Percentiles rank a stretch among this genome's conserved stretches.
phyloP scores from a whole-genome alignment of 768 basidiomycete genomes.

The Mycena galopus region DNA sequence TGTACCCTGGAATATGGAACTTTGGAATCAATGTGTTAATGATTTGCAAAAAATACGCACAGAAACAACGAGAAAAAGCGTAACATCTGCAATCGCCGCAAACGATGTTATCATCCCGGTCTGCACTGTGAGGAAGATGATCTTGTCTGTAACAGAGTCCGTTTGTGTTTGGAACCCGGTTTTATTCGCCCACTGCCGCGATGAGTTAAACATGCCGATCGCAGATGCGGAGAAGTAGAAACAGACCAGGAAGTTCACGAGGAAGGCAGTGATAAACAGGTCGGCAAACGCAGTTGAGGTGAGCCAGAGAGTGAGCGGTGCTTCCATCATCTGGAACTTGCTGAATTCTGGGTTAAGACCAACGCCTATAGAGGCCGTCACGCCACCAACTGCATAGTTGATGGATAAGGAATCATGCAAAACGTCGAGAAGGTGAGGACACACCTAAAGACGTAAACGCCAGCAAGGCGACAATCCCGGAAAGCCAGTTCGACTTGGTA shows the following conservation, averaged over 20 bases:
- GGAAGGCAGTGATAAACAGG: conserved; percentile 33
- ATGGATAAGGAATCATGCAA: not conserved
- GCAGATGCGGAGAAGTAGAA: not conserved
- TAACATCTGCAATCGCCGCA: conserved; percentile 31
- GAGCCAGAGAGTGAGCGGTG: conserved; percentile 29
- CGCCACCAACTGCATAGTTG: conserved; percentile 12
- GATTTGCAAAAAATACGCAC: not conserved
- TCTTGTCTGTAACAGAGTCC: conserved; percentile 34
- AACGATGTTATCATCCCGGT: conserved; percentile 32
- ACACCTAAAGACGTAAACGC: conserved; percentile 27
- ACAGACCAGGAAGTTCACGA: conserved; percentile 34
- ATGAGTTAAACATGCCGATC: not conserved
- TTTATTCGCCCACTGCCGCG: conserved; percentile 27
- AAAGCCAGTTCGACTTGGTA: conserved; percentile 22
- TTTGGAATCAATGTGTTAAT: not conserved
- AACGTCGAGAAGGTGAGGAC: not conserved
- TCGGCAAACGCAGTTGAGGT: conserved; percentile 32
- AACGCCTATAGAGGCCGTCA: conserved; percentile 7
- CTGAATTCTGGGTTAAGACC: not conserved
- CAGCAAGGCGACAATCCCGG: conserved; percentile 19
- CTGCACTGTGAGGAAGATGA: conserved; percentile 37
- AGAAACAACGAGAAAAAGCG: conserved; percentile 23
- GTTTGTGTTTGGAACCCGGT: conserved; percentile 34
- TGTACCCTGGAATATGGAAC: not conserved
- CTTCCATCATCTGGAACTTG: not conserved